phyloP scores from a whole-genome alignment of 345 rosid species.

The Mallotus nudiflorus region DNA sequence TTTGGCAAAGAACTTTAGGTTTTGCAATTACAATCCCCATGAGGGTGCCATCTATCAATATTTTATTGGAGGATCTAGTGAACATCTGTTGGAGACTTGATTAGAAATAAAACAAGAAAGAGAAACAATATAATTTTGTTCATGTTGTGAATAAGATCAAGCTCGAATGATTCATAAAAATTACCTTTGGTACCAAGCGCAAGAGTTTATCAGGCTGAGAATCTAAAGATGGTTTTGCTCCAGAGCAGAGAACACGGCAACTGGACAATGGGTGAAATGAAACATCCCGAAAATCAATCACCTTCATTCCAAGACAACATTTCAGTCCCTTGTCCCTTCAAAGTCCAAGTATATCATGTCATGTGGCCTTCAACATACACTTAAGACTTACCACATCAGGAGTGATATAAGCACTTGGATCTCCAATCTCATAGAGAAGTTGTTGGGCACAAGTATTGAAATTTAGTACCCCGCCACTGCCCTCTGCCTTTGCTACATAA shows the following conservation, averaged over 20 bases:
- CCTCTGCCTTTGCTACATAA: slow-evolving; percentile 62
- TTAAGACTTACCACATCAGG: slow-evolving; percentile 79
- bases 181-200: slow-evolving; percentile 77
- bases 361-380: slow-evolving; percentile 15
- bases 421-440: slow-evolving; percentile 85
- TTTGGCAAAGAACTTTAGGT: too few relatives aligned
- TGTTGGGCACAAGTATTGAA: slow-evolving; percentile 77
- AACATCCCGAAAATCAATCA: slow-evolving; percentile 68
- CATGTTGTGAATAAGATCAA: background rate
- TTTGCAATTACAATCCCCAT: too few relatives aligned
- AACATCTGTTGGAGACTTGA: background rate
- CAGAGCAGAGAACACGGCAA: slow-evolving; percentile 62
- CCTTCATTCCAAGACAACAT: slow-evolving; percentile 42
- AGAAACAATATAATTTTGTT: background rate
- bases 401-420: slow-evolving; percentile 84
- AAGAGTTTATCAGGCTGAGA: slow-evolving; percentile 68
- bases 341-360: background rate
- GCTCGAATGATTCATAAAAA: slow-evolving; percentile 8
- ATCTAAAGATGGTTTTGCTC: slow-evolving; percentile 61
- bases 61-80: background rate
- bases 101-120: background rate
- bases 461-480: slow-evolving; percentile 79
- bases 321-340: slow-evolving; percentile 8
- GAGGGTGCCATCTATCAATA: background rate
- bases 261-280: slow-evolving; percentile 63